phyloP scores from a whole-genome alignment of 176 grass and related monocot species.

The Neostapfia colusana region DNA sequence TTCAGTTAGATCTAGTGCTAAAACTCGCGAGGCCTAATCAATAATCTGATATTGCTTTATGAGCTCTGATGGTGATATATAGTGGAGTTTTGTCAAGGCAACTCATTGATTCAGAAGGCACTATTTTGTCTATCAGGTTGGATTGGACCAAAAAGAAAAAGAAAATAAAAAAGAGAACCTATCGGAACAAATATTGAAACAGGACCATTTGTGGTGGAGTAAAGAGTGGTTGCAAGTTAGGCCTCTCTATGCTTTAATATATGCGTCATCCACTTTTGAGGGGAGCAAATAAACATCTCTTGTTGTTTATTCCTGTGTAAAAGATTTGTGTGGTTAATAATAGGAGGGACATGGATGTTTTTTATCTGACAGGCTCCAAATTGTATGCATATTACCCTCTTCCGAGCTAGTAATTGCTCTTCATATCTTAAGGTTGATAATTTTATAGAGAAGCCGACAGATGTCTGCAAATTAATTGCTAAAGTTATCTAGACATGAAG shows the following conservation, averaged over 20 bases:
- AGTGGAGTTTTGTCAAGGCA: background rate
- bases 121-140: background rate
- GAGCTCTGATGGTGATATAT: background rate
- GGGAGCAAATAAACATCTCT: background rate
- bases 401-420: conserved; percentile 13
- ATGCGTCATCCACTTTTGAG: background rate
- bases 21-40: background rate
- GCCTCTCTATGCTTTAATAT: background rate
- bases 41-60: background rate
- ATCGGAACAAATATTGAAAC: background rate
- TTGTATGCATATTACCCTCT: background rate
- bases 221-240: background rate
- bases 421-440: background rate
- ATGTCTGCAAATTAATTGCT: conserved; percentile 14
- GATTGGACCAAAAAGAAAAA: background rate
- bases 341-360: conserved; percentile 25
- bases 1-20: background rate
- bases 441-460: conserved; percentile 1
- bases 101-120: background rate
- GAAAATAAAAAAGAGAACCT: background rate
- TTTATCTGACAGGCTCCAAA: background rate
- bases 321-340: conserved; percentile 26
- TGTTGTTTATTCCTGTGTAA: conserved; percentile 7
- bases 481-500: conserved; percentile 21
- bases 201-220: background rate